Conservation (phyloP, 352 stramenopile species). For the Peronospora farinosa region DNA sequence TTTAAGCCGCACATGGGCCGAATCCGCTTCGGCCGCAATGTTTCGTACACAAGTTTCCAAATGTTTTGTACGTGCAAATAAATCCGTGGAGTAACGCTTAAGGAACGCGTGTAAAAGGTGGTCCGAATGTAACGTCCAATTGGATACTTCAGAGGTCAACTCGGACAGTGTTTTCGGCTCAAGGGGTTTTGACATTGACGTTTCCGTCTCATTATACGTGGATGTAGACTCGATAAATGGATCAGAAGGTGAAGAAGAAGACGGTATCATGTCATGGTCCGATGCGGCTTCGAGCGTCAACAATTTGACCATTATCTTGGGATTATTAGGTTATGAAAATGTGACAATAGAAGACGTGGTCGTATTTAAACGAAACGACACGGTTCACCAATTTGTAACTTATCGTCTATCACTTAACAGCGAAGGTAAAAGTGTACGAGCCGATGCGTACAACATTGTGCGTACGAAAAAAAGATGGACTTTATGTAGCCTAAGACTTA, state of each 20-base stretch:
- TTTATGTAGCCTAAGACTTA: too few relatives aligned
- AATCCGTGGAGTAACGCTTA: slow-evolving; percentile 50
- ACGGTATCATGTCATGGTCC: too few relatives aligned
- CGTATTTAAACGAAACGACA: too few relatives aligned
- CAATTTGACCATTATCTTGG: too few relatives aligned
- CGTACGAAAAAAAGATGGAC: slow-evolving; percentile 65
- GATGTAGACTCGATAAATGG: background rate
- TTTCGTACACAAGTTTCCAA: slow-evolving; percentile 68
- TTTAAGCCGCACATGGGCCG: slow-evolving; percentile 61
- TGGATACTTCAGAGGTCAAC: slow-evolving; percentile 37
- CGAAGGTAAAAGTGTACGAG: slow-evolving; percentile 37
- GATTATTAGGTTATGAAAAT: too few relatives aligned
- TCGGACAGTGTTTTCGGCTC: slow-evolving; percentile 11
- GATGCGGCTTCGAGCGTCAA: too few relatives aligned
- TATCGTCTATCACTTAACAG: slow-evolving; percentile 7
- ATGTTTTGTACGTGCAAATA: slow-evolving; percentile 67
- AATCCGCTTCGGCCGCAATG: slow-evolving; percentile 58
- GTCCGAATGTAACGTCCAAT: slow-evolving; percentile 75
- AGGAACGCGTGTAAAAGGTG: slow-evolving; percentile 64
- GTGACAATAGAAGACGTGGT: too few relatives aligned
- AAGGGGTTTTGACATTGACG: too few relatives aligned
- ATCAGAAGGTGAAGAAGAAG: slow-evolving; percentile 9
- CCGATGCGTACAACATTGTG: slow-evolving; percentile 40
- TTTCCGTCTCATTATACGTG: too few relatives aligned
- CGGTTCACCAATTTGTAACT: too few relatives aligned